phyloP scores from a whole-genome alignment of 768 basidiomycete genomes.

The Zangia roseola region DNA sequence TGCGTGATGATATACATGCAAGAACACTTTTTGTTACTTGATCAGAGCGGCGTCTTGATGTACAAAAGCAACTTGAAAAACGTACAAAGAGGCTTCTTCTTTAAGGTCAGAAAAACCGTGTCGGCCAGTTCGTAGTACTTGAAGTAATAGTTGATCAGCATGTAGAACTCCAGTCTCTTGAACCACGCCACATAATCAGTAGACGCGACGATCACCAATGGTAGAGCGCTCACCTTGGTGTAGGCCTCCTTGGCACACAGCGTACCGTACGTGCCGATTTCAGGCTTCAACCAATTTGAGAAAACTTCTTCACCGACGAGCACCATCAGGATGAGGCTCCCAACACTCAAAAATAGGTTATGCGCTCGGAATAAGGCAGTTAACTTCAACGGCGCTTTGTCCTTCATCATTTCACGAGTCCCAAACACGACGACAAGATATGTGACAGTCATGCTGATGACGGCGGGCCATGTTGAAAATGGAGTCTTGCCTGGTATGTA shows the following conservation, averaged over 20 bases:
- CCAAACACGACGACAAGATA: conserved; percentile 89
- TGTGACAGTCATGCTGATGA: conserved; percentile 60
- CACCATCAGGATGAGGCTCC: conserved; percentile 72
- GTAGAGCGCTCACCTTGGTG: conserved; percentile 64
- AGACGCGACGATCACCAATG: background rate
- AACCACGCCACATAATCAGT: conserved; percentile 1
- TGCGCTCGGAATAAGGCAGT: conserved; percentile 81
- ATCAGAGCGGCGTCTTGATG: conserved; percentile 3
- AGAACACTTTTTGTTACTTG: conserved; percentile 58
- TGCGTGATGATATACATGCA: conserved; percentile 98
- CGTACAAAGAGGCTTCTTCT: conserved; percentile 94
- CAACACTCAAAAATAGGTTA: conserved; percentile 81
- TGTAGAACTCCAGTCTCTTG: conserved; percentile 87
- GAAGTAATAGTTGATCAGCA: conserved; percentile 97
- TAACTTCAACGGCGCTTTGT: conserved; percentile 65
- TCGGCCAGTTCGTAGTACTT: conserved; percentile 94
- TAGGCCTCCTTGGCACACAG: conserved; percentile 75
- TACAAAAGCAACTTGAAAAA: conserved; percentile 8
- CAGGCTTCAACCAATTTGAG: conserved; percentile 72
- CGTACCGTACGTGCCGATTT: conserved; percentile 70
- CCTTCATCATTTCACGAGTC: conserved; percentile 80
- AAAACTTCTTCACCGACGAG: conserved; percentile 88
- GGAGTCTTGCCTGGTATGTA: conserved; percentile 80
- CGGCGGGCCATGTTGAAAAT: conserved; percentile 70
- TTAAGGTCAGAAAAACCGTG: conserved; percentile 92